A percentile compares a stretch with the other conserved stretches of the same genome.
phyloP scores from a whole-genome alignment of 2,329 filamentous ascomycete species.

The Zasmidium angulare region DNA sequence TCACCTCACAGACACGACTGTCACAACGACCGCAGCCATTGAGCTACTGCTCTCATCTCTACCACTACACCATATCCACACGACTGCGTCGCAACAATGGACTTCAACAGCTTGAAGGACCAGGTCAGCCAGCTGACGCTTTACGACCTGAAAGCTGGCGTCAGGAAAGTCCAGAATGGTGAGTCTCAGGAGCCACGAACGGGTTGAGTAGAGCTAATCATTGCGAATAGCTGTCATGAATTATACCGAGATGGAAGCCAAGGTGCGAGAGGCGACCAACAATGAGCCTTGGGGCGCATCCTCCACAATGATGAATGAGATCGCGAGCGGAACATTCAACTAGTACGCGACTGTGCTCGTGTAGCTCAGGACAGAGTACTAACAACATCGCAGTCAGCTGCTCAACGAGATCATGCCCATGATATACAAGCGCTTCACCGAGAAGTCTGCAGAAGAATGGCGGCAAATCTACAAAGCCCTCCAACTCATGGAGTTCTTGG shows the following conservation, averaged over 20 bases:
- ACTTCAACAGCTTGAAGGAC: slow-evolving; percentile 80
- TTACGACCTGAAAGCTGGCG: slow-evolving; percentile 92
- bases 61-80: background rate
- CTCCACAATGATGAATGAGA: slow-evolving; percentile 89
- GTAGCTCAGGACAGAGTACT: background rate
- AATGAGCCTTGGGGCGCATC: slow-evolving; percentile 96
- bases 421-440: slow-evolving; percentile 99
- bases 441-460: slow-evolving; percentile 98
- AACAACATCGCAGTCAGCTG: slow-evolving; percentile 65
- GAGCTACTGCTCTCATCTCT: background rate
- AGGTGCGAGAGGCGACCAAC: slow-evolving; percentile 93
- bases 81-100: slow-evolving; percentile 60
- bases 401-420: slow-evolving; percentile 99
- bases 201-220: slow-evolving; percentile 1
- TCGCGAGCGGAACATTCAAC: slow-evolving; percentile 95
- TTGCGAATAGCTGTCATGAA: slow-evolving; percentile 80
- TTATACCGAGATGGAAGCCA: slow-evolving; percentile 88
- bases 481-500: slow-evolving; percentile 91
- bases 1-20: background rate
- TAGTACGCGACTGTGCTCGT: slow-evolving; percentile 66
- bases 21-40: background rate
- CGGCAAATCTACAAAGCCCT: slow-evolving; percentile 97
- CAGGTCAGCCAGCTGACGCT: slow-evolving; percentile 88
- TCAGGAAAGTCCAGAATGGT: slow-evolving; percentile 98
- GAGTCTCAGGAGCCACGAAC: slow-evolving; percentile 32